Evolutionary conservation across 2,329 filamentous ascomycete genomes (phyloP), one percentile per base, ranked within the genome.

Genomic region (Dothideomycetes sp.): DNA sequence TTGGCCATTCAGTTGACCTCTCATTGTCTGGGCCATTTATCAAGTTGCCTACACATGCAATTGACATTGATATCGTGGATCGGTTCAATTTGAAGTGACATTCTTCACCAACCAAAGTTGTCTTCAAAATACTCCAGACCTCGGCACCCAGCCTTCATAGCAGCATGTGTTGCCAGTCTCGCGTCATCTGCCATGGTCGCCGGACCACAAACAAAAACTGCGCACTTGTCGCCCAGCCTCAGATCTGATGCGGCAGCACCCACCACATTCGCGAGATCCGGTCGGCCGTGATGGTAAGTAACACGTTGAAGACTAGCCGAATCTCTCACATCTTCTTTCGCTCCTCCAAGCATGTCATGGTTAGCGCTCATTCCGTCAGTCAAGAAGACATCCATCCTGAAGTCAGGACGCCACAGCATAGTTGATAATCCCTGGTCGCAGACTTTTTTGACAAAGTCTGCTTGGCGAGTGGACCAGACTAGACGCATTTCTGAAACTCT

Each of bases 341-440:
- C 14, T 10, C 19, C 5, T 27, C 10, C 8, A 27, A 35, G 2
- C 8, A 18, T 4, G 11, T n/a, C 18, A 30, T 29, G 2, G 4
- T 16, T 18, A 35, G 40, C 18, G 30, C 41, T 19, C 19, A 14
- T 5, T 5, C n/a, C 30, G 42, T 41, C 15, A 34, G 48, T 50
- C 29, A 49, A 40, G 19, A 49, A 46, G 12, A 51, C 39, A n/a
- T 44, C 43, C 32, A 49, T 41, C 2, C 43, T 41, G 22, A 51
- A 43, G 19, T 45, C 37, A 30, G 36, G 27, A 3, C 34, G 31
- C 10, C 14, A 19, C 4, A 31, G 10, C 8, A 17, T 30, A 30
- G 9, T 5, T 3, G 14, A 12, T 2, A 41, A 16, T 22, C 37
- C 34, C 10, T 31, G 34, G 8, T 31, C 16, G 16, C 36, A 41